These are phyloP conservation scores for Maudiozyma serrabonitensis DNA, from an alignment of 805 yeast species.

Conservation along the genomic window DNA sequence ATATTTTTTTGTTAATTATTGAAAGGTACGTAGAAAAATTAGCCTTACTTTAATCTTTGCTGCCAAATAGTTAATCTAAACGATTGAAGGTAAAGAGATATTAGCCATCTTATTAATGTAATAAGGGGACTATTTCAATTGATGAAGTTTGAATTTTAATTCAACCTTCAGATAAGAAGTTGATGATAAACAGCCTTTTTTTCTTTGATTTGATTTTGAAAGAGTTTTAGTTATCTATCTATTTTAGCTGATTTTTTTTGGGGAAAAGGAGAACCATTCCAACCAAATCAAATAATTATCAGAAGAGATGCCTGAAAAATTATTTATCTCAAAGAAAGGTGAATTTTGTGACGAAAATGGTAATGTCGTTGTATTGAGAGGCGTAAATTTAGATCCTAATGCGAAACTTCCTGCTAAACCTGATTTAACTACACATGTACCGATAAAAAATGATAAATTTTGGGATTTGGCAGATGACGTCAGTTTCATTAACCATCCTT, in stretches of 20 bases:
- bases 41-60: no score
- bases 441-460: slow-evolving; percentile 28
- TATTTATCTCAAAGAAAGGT: slow-evolving; percentile 39
- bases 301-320: slow-evolving; percentile 16
- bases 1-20: no score
- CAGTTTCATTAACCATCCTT: slow-evolving; percentile 78
- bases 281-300: background rate
- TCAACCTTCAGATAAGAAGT: background rate
- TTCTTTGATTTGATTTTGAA: background rate
- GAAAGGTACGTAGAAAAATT: no score
- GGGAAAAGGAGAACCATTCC: background rate
- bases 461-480: slow-evolving; percentile 66
- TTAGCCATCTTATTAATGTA: no score
- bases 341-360: slow-evolving; percentile 48
- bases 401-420: slow-evolving; percentile 64
- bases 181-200: background rate
- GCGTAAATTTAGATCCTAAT: slow-evolving; percentile 72
- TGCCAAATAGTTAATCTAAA: no score
- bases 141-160: no score
- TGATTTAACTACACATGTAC: slow-evolving; percentile 30
- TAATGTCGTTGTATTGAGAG: slow-evolving; percentile 56
- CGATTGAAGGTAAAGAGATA: no score
- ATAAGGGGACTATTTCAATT: no score
- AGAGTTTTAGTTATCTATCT: background rate
- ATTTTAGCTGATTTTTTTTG: background rate